Percentiles rank a stretch among this genome's conserved stretches.
These are phyloP conservation scores for Talaromyces albobiverticillius DNA, from an alignment of 2,329 filamentous ascomycete species.

Conservation along the genomic window DNA sequence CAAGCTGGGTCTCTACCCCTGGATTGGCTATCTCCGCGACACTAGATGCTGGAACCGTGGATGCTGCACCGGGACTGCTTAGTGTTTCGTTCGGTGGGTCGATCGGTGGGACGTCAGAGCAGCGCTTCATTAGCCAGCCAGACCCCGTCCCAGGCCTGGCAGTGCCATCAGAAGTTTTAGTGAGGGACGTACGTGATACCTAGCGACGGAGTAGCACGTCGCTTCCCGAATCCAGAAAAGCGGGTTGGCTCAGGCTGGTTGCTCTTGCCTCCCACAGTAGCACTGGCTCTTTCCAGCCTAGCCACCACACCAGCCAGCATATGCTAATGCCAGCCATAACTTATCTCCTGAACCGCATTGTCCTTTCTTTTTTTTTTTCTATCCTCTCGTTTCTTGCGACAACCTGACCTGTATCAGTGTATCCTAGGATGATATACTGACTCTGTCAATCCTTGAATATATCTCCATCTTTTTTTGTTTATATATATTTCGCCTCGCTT, in stretches of 20 bases:
- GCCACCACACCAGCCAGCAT: not conserved
- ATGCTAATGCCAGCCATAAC: not conserved
- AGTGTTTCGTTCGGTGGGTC: not conserved
- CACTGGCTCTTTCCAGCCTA: not conserved
- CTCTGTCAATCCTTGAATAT: not conserved
- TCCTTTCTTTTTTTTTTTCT: not conserved
- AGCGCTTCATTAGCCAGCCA: not conserved
- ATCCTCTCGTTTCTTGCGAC: not conserved
- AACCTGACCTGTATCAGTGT: not conserved
- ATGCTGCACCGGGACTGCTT: too few species aligned
- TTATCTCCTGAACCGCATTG: constrained; percentile 5
- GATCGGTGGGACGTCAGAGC: constrained; percentile 8
- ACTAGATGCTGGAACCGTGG: not conserved
- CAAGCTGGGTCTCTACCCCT: too few species aligned
- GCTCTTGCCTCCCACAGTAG: not conserved
- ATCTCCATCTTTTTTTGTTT: not conserved
- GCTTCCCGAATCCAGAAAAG: not conserved
- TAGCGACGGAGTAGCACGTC: not conserved
- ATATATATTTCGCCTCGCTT: not conserved
- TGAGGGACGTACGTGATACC: too few species aligned
- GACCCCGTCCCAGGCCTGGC: not conserved
- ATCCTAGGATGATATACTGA: not conserved
- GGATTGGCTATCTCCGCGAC: not conserved
- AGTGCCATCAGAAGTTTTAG: too few species aligned
- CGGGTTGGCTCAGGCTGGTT: not conserved